Conservation (phyloP, 1,139 yeast species). For the Blastobotrys raffinosifermentans region DNA sequence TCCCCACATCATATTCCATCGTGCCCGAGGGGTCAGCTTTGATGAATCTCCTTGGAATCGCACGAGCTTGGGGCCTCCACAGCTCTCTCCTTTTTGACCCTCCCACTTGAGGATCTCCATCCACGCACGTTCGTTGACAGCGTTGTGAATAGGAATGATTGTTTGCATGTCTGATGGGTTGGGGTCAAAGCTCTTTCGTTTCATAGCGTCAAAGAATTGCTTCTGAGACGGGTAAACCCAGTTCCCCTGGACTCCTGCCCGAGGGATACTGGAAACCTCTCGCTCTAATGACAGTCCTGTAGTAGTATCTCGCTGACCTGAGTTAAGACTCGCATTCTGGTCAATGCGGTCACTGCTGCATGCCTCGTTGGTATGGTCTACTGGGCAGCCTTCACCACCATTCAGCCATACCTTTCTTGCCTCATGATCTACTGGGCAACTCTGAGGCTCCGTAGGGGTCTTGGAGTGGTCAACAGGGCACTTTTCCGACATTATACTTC, state of each 20-base stretch:
- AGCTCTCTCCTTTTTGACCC: slow-evolving; percentile 45
- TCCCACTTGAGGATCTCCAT: slow-evolving; percentile 81
- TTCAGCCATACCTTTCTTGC: slow-evolving; percentile 23
- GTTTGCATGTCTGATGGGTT: slow-evolving; percentile 76
- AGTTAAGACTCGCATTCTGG: slow-evolving; percentile 18
- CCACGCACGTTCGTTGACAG: slow-evolving; percentile 95
- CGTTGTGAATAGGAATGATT: slow-evolving; percentile 89
- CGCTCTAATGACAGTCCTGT: slow-evolving; percentile 44
- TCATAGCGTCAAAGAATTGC: slow-evolving; percentile 93
- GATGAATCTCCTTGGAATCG: slow-evolving; percentile 86
- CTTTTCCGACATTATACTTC: no score
- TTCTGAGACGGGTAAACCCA: slow-evolving; percentile 97
- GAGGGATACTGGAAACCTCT: slow-evolving; percentile 77
- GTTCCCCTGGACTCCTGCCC: slow-evolving; percentile 51
- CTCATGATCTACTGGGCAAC: slow-evolving; percentile 34
- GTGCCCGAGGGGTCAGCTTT: slow-evolving; percentile 83
- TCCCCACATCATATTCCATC: slow-evolving; percentile 62
- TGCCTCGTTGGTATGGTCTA: slow-evolving; percentile 24
- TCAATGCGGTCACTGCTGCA: slow-evolving; percentile 31
- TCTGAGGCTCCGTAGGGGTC: no score
- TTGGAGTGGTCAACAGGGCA: no score
- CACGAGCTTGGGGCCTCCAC: slow-evolving; percentile 83
- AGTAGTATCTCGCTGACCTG: slow-evolving; percentile 24
- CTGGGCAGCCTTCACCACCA: slow-evolving; percentile 28
- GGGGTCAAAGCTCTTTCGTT: slow-evolving; percentile 84